A percentile compares a stretch with the other conserved stretches of the same genome.
These are phyloP conservation scores for Allium fistulosum DNA, from an alignment of 106 monocot genomes.

Conservation along the genomic window DNA sequence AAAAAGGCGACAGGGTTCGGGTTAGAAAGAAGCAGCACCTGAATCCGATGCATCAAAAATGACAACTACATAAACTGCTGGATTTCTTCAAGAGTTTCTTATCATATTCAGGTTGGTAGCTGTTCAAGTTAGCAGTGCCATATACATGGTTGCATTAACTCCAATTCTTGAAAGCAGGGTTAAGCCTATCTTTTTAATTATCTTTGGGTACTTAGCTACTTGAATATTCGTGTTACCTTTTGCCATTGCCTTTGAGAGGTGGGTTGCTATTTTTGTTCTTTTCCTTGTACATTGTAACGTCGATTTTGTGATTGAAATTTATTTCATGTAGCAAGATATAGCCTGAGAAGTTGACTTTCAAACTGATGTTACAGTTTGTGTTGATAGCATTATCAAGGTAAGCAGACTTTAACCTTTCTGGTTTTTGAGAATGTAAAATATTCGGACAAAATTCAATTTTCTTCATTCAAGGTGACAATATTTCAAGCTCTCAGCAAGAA, in stretches of 20 bases:
- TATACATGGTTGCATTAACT: slow-evolving; percentile 31
- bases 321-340: slow-evolving; percentile 36
- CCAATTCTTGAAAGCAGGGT: slow-evolving; percentile 40
- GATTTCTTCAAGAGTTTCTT: slow-evolving; percentile 20
- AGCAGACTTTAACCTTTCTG: no score
- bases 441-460: no score
- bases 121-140: no score
- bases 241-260: slow-evolving; percentile 48
- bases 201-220: slow-evolving; percentile 30
- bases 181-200: slow-evolving; percentile 43
- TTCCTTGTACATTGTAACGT: neutral
- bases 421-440: no score
- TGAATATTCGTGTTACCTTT: no score
- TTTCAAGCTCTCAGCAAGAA: slow-evolving; percentile 56
- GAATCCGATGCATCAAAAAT: neutral
- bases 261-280: neutral
- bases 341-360: slow-evolving; percentile 44
- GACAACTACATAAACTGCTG: neutral
- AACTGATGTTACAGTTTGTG: no score
- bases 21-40: neutral
- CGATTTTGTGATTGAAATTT: neutral
- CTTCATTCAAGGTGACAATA: slow-evolving; percentile 45
- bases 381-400: no score
- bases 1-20: neutral
- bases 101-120: slow-evolving; percentile 44